Evolutionary conservation across 768 basidiomycete genomes (phyloP).

Genomic region (Phylloporus sp.): DNA sequence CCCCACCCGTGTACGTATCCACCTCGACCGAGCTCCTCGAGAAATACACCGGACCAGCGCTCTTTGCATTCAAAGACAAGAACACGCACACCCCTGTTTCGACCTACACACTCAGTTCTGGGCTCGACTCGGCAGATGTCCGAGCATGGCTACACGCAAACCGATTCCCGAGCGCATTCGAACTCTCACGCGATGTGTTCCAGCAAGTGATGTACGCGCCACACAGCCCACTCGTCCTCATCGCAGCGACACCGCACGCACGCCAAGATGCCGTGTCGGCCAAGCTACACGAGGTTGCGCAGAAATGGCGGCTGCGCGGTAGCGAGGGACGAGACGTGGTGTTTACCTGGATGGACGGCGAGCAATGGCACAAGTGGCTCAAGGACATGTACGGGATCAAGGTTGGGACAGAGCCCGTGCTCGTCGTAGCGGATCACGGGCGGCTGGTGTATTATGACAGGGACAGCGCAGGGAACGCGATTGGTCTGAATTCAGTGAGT

Average conservation of each 20-base stretch:
- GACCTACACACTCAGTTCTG: slow-evolving; percentile 33
- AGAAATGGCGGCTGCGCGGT: slow-evolving; percentile 49
- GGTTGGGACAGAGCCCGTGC: slow-evolving; percentile 25
- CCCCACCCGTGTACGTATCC: slow-evolving; percentile 46
- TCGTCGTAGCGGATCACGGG: slow-evolving; percentile 84
- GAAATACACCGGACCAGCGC: slow-evolving; percentile 41
- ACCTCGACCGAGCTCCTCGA: slow-evolving; percentile 31
- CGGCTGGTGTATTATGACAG: slow-evolving; percentile 71
- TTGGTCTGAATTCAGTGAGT: slow-evolving; percentile 52
- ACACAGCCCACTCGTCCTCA: slow-evolving; percentile 71
- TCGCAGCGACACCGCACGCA: slow-evolving; percentile 48
- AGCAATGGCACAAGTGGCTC: slow-evolving; percentile 83
- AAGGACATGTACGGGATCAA: slow-evolving; percentile 85
- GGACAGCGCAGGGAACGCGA: slow-evolving; percentile 51
- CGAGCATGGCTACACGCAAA: slow-evolving; percentile 60
- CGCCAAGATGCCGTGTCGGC: slow-evolving; percentile 41
- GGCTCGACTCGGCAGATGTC: slow-evolving; percentile 24
- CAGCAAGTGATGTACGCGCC: slow-evolving; percentile 75
- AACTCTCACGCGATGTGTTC: slow-evolving; percentile 78
- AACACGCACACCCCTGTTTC: slow-evolving; percentile 46
- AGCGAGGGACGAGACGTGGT: slow-evolving; percentile 52
- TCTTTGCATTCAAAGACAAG: slow-evolving; percentile 67
- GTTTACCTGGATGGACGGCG: slow-evolving; percentile 87
- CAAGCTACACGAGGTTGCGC: slow-evolving; percentile 49
- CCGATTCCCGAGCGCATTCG: slow-evolving; percentile 67